Evolutionary conservation across 2,329 filamentous ascomycete genomes (phyloP).

Genomic region (Sporothrix brasiliensis): DNA sequence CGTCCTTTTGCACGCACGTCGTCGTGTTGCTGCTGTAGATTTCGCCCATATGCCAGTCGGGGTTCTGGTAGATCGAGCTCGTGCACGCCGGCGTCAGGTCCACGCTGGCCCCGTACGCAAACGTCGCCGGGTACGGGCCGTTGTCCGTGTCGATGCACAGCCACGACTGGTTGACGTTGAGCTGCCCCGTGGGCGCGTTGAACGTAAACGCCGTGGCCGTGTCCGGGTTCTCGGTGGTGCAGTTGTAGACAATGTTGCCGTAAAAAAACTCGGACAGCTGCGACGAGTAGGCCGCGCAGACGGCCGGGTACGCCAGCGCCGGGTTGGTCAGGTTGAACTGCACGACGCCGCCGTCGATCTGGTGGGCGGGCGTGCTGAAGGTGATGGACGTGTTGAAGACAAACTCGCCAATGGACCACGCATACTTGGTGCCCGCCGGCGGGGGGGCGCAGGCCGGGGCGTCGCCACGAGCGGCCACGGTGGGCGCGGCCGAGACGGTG

Average conservation of each 20-base stretch:
- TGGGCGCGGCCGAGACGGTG: neutral
- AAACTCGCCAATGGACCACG: conserved; percentile 51
- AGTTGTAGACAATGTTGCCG: conserved; percentile 51
- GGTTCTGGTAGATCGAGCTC: conserved; percentile 44
- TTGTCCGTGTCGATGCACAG: conserved; percentile 48
- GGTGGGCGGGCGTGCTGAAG: conserved; percentile 57
- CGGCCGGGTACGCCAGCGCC: conserved; percentile 44
- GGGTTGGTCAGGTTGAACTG: conserved; percentile 56
- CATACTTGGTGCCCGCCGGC: conserved; percentile 42
- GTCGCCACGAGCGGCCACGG: conserved; percentile 2
- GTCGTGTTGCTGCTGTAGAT: conserved; percentile 46
- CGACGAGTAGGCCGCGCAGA: conserved; percentile 49
- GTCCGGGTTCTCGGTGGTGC: conserved; percentile 41
- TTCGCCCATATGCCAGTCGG: conserved; percentile 47
- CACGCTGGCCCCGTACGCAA: conserved; percentile 42
- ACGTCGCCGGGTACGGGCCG: conserved; percentile 44
- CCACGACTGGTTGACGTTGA: conserved; percentile 56
- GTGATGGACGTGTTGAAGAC: conserved; percentile 54
- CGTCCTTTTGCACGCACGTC: conserved; percentile 42
- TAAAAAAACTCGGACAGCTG: conserved; percentile 56
- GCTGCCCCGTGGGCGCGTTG: conserved; percentile 42
- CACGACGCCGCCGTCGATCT: conserved; percentile 52
- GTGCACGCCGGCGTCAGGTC: conserved; percentile 46
- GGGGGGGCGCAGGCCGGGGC: conserved; percentile 42
- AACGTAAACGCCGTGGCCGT: conserved; percentile 50